These are phyloP conservation scores for Monilinia laxa DNA, from an alignment of 2,329 filamentous ascomycete genomes.

Conservation along the genomic window DNA sequence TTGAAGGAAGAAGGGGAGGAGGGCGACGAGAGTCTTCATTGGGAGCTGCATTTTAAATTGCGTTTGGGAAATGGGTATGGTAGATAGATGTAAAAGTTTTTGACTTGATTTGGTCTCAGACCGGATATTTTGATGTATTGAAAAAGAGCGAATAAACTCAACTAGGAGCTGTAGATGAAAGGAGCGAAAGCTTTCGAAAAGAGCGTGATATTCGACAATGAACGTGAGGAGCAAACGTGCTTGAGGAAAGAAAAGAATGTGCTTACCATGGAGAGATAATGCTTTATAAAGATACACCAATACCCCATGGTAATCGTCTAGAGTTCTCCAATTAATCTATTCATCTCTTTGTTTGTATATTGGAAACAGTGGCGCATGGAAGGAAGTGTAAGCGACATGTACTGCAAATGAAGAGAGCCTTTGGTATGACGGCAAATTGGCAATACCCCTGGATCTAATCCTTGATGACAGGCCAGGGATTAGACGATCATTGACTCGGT, in stretches of 20 bases:
- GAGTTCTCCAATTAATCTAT: constrained; percentile 4
- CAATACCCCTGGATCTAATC: constrained; percentile 3
- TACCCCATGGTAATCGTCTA: not conserved
- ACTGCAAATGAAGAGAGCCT: constrained; percentile 1
- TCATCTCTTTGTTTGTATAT: constrained; percentile 16
- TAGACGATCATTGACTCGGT: constrained; percentile 5
- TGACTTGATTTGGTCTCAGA: constrained; percentile 8
- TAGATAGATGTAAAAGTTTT: not conserved
- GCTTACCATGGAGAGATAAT: not conserved
- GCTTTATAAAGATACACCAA: constrained; percentile 12
- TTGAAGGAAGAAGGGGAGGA: constrained; percentile 37
- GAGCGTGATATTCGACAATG: constrained; percentile 15
- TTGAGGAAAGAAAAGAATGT: not conserved
- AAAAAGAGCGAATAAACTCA: constrained; percentile 18
- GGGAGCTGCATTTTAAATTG: constrained; percentile 25
- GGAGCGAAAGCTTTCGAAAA: constrained; percentile 11
- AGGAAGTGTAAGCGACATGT: constrained; percentile 14
- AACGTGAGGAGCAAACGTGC: constrained; percentile 21
- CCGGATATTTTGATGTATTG: constrained; percentile 6
- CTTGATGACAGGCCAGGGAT: constrained; percentile 14
- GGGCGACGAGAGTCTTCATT: constrained; percentile 29
- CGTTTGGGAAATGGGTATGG: not conserved
- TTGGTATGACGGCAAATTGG: not conserved
- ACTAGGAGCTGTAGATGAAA: constrained; percentile 17
- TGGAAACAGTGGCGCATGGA: constrained; percentile 20